Evolutionary conservation across 352 stramenopile genomes (phyloP).

Genomic region (Halophytophthora batemanensis): DNA sequence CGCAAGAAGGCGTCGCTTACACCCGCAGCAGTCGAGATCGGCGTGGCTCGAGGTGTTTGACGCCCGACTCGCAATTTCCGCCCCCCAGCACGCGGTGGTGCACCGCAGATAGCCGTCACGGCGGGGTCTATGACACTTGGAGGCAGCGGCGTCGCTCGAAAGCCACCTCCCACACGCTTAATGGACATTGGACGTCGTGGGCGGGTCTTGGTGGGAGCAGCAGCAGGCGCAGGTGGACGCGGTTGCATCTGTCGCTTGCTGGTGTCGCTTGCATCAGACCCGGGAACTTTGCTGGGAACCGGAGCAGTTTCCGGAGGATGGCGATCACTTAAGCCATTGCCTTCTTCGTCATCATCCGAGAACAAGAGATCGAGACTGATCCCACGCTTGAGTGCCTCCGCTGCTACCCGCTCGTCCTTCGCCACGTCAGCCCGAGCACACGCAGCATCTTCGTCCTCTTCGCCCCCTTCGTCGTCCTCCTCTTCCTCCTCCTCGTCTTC

Average conservation of each 20-base stretch:
- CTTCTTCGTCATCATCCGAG: conserved; percentile 35
- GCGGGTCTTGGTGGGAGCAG: conserved; percentile 1
- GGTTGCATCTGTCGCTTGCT: conserved; percentile 2
- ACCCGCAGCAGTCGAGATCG: not conserved
- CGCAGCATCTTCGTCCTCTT: conserved; percentile 2
- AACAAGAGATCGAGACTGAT: conserved; percentile 63
- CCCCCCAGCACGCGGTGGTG: not conserved
- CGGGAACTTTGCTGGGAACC: not conserved
- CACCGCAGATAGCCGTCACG: not conserved
- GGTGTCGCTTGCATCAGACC: too few relatives aligned
- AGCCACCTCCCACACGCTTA: conserved; percentile 60
- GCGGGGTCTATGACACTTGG: conserved; percentile 6
- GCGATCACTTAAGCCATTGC: conserved; percentile 11
- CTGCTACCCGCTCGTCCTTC: conserved; percentile 10
- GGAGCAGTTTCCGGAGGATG: conserved; percentile 9
- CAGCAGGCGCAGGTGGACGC: conserved; percentile 13
- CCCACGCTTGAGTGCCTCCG: conserved; percentile 23
- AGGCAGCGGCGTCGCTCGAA: conserved; percentile 31
- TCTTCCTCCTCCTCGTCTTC: conserved; percentile 20
- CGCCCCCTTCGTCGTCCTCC: conserved; percentile 8
- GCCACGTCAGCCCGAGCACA: not conserved
- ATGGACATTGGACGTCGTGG: conserved; percentile 24
- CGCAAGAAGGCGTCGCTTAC: conserved; percentile 6
- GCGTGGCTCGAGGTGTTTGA: too few relatives aligned
- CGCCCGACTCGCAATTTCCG: not conserved